Percentiles rank a stretch among this genome's conserved stretches.
Conservation (phyloP, 2,329 filamentous ascomycete species). For the Pezicula neosporulosa region DNA sequence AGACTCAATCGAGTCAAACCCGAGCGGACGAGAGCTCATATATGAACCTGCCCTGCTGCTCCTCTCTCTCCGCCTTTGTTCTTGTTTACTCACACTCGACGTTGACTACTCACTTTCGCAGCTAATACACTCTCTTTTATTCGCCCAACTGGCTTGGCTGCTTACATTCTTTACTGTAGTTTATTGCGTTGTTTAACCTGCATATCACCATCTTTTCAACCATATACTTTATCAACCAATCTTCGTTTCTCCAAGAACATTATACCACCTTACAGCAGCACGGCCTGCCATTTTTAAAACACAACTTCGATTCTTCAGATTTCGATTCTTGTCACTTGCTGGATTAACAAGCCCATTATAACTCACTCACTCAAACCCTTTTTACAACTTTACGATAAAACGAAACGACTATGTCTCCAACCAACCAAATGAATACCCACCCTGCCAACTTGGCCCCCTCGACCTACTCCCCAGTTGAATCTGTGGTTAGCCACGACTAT, state of each 20-base stretch:
- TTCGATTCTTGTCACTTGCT: conserved; percentile 28
- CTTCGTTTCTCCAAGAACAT: conserved; percentile 18
- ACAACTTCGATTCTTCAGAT: conserved; percentile 5
- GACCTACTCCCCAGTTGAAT: conserved; percentile 40
- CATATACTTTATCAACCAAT: conserved; percentile 10
- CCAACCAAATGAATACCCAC: conserved; percentile 28
- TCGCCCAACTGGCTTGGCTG: conserved; percentile 50
- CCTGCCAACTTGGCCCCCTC: conserved; percentile 23
- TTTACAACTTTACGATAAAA: conserved; percentile 21
- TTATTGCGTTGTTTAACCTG: conserved; percentile 26
- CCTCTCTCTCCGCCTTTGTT: conserved; percentile 16
- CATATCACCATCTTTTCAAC: conserved; percentile 22
- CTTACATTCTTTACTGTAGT: conserved; percentile 45
- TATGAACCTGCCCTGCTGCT: conserved; percentile 18
- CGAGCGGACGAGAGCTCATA: conserved; percentile 22
- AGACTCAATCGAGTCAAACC: conserved; percentile 16
- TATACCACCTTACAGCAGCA: conserved; percentile 43
- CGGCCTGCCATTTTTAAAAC: conserved; percentile 34
- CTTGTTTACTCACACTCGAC: conserved; percentile 26
- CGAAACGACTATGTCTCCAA: conserved; percentile 27
- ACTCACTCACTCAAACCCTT: conserved; percentile 12
- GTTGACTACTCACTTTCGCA: conserved; percentile 29
- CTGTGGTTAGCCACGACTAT: conserved; percentile 54
- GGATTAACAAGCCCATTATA: conserved; percentile 23
- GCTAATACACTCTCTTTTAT: conserved; percentile 41